These are phyloP conservation scores for Thalia dealbata DNA, from an alignment of 176 grass and related monocot species.

Conservation along the genomic window DNA sequence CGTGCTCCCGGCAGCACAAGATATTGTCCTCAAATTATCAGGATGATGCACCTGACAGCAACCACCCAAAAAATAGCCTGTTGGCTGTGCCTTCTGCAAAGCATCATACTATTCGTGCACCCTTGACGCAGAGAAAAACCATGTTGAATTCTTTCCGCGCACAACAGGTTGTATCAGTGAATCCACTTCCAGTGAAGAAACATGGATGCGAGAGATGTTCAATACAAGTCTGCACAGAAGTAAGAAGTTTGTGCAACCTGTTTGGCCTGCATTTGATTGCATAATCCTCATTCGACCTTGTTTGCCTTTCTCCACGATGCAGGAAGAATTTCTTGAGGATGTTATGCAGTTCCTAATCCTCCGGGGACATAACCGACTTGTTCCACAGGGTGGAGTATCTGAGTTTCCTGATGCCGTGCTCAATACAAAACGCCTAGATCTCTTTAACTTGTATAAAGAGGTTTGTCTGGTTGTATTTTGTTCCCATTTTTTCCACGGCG, in stretches of 20 bases:
- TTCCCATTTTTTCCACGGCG: background rate
- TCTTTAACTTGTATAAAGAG: conserved; percentile 81
- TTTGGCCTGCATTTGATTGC: background rate
- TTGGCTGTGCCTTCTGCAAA: conserved; percentile 27
- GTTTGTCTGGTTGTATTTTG: conserved; percentile 6
- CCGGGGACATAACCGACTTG: conserved; percentile 44
- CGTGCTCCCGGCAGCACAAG: conserved; percentile 31
- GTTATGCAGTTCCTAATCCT: conserved; percentile 58
- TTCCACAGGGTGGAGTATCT: conserved; percentile 54
- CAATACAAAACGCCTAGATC: conserved; percentile 67
- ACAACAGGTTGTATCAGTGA: conserved; percentile 27
- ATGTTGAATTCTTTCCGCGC: conserved; percentile 6
- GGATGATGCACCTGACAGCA: conserved; percentile 17
- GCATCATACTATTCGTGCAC: conserved; percentile 16
- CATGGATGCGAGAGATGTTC: conserved; percentile 42
- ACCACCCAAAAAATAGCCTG: conserved; percentile 21
- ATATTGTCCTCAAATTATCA: conserved; percentile 35
- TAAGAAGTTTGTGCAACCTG: conserved; percentile 12
- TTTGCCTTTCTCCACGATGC: conserved; percentile 1
- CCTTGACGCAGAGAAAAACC: conserved; percentile 33
- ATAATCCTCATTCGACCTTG: background rate
- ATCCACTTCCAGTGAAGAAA: conserved; percentile 70
- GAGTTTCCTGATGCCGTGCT: conserved; percentile 66
- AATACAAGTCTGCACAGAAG: conserved; percentile 42
- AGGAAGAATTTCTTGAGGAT: conserved; percentile 69